phyloP scores from a whole-genome alignment of 257 asterid species.

The Lavandula angustifolia region DNA sequence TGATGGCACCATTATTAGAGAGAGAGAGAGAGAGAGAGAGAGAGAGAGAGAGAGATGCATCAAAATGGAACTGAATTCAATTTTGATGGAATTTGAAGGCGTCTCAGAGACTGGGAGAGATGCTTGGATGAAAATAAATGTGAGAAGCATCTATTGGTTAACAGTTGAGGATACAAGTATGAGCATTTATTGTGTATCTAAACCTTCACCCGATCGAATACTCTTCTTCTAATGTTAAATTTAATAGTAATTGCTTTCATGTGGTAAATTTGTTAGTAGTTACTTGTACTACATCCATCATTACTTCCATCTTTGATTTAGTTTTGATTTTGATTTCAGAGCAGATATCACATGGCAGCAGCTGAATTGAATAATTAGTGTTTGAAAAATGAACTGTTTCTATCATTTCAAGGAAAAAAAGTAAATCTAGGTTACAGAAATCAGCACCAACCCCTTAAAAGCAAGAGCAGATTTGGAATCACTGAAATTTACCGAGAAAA shows the following conservation, averaged over 20 bases:
- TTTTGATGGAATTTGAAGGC: too few species aligned
- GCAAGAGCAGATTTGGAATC: slow-evolving; percentile 50
- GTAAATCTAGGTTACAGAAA: slow-evolving; percentile 51
- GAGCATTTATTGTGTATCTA: not conserved
- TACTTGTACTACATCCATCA: not conserved
- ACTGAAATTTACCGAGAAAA: slow-evolving; percentile 64
- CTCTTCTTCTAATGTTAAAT: not conserved
- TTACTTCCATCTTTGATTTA: slow-evolving; percentile 6
- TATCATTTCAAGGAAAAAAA: slow-evolving; percentile 59
- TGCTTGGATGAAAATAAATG: not conserved
- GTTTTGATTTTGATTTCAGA: not conserved
- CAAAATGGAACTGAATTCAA: too few species aligned
- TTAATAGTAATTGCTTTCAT: too few species aligned
- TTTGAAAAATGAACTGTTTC: slow-evolving; percentile 60
- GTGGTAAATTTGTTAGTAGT: too few species aligned
- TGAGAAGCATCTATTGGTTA: not conserved
- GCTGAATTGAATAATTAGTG: not conserved
- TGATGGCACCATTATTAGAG: too few species aligned
- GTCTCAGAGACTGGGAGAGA: too few species aligned
- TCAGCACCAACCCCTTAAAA: slow-evolving; percentile 63
- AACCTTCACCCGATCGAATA: not conserved
- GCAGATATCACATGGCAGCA: slow-evolving; percentile 31
- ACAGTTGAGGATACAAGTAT: slow-evolving; percentile 24
- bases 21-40: too few species aligned
- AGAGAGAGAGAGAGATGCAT: too few species aligned